Percentiles rank a stretch among this genome's conserved stretches.
phyloP scores from a whole-genome alignment of 345 rosid species.

The Syzygium aqueum region DNA sequence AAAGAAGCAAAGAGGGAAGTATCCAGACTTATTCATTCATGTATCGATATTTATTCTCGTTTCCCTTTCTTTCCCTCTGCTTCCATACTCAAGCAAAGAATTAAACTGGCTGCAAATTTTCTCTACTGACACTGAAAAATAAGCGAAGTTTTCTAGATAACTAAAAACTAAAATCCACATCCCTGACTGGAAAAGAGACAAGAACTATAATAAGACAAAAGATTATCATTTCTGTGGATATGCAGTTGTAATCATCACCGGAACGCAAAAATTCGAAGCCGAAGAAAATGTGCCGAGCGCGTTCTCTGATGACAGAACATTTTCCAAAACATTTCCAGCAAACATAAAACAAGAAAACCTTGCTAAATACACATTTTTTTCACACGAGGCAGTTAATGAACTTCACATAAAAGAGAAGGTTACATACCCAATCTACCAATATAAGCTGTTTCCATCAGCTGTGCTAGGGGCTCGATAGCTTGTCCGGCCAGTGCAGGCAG shows the following conservation, averaged over 20 bases:
- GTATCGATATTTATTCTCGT: background rate
- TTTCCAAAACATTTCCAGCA: background rate
- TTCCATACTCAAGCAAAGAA: background rate
- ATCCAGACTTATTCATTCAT: background rate
- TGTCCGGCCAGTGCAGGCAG: slow-evolving; percentile 90
- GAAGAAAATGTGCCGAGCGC: background rate
- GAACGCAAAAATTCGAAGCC: background rate
- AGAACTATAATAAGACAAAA: background rate
- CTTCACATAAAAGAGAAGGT: background rate
- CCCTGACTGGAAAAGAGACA: background rate
- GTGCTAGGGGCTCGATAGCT: slow-evolving; percentile 81
- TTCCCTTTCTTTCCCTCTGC: background rate
- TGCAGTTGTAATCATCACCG: background rate
- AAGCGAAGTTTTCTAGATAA: background rate
- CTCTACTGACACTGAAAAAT: background rate
- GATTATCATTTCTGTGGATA: background rate
- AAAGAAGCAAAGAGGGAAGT: background rate
- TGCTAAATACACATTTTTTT: background rate
- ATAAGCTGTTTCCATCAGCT: slow-evolving; percentile 91
- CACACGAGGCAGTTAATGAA: background rate
- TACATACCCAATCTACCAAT: slow-evolving; percentile 78
- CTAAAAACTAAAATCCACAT: background rate
- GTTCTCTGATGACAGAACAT: background rate
- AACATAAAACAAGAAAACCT: background rate
- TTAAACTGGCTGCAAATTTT: background rate